phyloP scores from a whole-genome alignment of 2,329 filamentous ascomycete species.

The Cladophialophora chaetospira region DNA sequence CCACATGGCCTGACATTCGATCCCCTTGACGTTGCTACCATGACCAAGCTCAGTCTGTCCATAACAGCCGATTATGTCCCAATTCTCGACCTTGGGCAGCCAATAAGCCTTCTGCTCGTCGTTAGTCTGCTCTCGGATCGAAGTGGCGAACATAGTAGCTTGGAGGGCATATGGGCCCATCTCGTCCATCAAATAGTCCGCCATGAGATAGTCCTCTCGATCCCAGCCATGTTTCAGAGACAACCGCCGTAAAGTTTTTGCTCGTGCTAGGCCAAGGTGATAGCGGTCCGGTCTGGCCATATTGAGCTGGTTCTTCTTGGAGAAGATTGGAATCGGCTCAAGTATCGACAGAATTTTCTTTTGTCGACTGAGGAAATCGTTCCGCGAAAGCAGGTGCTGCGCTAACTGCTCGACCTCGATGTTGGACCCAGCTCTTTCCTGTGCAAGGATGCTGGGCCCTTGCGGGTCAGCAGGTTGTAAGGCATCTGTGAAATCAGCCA shows the following conservation, averaged over 20 bases:
- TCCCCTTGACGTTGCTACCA: conserved; percentile 54
- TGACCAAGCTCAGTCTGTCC: conserved; percentile 57
- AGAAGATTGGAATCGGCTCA: conserved; percentile 51
- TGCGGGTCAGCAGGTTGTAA: conserved; percentile 50
- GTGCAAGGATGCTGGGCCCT: conserved; percentile 49
- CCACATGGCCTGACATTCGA: conserved; percentile 54
- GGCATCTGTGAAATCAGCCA: conserved; percentile 52
- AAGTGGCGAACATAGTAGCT: conserved; percentile 54
- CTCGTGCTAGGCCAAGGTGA: conserved; percentile 54
- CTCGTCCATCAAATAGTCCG: conserved; percentile 56
- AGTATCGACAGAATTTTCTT: conserved; percentile 49
- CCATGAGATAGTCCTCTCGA: conserved; percentile 54
- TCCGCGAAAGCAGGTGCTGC: conserved; percentile 48
- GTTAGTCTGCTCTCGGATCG: conserved; percentile 53
- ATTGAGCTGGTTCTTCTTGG: conserved; percentile 54
- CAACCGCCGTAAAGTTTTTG: conserved; percentile 53
- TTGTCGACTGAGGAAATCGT: conserved; percentile 54
- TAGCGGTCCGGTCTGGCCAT: conserved; percentile 55
- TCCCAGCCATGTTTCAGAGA: conserved; percentile 51
- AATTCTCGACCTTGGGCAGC: conserved; percentile 52
- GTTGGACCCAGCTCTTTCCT: conserved; percentile 49
- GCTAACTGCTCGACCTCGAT: conserved; percentile 50
- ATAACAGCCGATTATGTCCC: conserved; percentile 56
- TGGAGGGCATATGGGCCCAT: conserved; percentile 55
- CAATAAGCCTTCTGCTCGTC: conserved; percentile 52